These are phyloP conservation scores for Sarcodon sp. DNA, from an alignment of 768 basidiomycete species.

Conservation along the genomic window DNA sequence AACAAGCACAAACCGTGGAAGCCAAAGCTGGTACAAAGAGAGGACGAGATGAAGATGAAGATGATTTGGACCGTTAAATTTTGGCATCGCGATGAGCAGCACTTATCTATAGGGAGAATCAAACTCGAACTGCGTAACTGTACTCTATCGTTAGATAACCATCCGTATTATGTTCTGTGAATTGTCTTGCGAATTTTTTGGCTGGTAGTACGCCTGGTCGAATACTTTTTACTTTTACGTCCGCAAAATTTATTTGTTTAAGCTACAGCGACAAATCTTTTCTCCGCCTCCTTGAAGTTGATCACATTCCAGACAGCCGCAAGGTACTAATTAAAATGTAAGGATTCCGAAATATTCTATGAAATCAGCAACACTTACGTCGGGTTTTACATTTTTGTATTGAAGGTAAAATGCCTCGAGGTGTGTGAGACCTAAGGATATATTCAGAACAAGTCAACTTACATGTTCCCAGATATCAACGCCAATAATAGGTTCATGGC, in stretches of 20 bases:
- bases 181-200: not conserved
- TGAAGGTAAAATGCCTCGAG: constrained; percentile 20
- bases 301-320: constrained; percentile 92
- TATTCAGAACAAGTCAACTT: constrained; percentile 14
- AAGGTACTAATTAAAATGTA: constrained; percentile 53
- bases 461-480: constrained; percentile 97
- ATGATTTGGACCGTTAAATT: not conserved
- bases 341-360: not conserved
- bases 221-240: not conserved
- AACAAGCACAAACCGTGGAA: constrained; percentile 10
- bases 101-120: not conserved
- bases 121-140: not conserved
- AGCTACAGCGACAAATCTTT: constrained; percentile 20
- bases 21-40: constrained; percentile 9
- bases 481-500: constrained; percentile 84
- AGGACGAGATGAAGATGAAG: constrained; percentile 7
- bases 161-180: not conserved
- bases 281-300: constrained; percentile 90
- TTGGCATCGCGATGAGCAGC: not conserved
- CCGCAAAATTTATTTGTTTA: not conserved
- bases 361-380: constrained; percentile 40
- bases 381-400: constrained; percentile 89
- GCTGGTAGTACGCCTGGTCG: not conserved
- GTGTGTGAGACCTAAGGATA: not conserved
- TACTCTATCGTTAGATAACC: not conserved